Evolutionary conservation across 2,329 filamentous ascomycete species (phyloP).

Genomic region (Myriosclerotinia scirpicola): DNA sequence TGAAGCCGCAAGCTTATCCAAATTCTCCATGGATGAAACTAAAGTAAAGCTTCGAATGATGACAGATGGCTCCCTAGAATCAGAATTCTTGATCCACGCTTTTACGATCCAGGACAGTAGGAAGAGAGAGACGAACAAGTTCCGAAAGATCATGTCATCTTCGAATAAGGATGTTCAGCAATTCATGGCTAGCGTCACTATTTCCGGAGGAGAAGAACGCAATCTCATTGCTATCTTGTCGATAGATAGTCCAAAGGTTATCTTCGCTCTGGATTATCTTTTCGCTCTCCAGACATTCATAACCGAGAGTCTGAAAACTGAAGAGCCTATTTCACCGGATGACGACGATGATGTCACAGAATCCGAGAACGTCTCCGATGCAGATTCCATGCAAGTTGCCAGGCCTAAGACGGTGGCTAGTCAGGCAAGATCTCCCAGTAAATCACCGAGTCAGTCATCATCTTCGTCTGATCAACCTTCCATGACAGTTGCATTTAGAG

Average conservation of each 20-base stretch:
- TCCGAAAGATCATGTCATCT: slow-evolving; percentile 95
- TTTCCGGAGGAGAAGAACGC: slow-evolving; percentile 79
- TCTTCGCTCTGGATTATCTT: slow-evolving; percentile 93
- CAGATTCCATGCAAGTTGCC: slow-evolving; percentile 49
- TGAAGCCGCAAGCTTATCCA: slow-evolving; percentile 79
- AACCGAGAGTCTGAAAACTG: slow-evolving; percentile 66
- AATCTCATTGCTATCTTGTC: slow-evolving; percentile 89
- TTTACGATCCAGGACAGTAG: slow-evolving; percentile 94
- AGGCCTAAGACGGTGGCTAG: slow-evolving; percentile 21
- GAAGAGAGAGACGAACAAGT: slow-evolving; percentile 88
- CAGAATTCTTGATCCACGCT: slow-evolving; percentile 87
- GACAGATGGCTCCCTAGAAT: slow-evolving; percentile 86
- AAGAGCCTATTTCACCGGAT: slow-evolving; percentile 56
- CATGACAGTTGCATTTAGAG: slow-evolving; percentile 80
- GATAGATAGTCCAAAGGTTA: slow-evolving; percentile 90
- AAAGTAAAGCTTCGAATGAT: slow-evolving; percentile 90
- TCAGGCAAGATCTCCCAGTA: slow-evolving; percentile 33
- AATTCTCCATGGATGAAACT: slow-evolving; percentile 92
- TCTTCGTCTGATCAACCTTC: slow-evolving; percentile 42
- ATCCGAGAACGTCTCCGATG: slow-evolving; percentile 58
- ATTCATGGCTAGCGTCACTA: slow-evolving; percentile 95
- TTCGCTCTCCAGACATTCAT: slow-evolving; percentile 85
- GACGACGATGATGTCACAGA: slow-evolving; percentile 55
- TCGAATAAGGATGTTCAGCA: slow-evolving; percentile 95
- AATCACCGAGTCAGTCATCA: slow-evolving; percentile 35